Base-by-base conservation (phyloP, 352 stramenopile species). In the Phytophthora hybrid region DNA sequence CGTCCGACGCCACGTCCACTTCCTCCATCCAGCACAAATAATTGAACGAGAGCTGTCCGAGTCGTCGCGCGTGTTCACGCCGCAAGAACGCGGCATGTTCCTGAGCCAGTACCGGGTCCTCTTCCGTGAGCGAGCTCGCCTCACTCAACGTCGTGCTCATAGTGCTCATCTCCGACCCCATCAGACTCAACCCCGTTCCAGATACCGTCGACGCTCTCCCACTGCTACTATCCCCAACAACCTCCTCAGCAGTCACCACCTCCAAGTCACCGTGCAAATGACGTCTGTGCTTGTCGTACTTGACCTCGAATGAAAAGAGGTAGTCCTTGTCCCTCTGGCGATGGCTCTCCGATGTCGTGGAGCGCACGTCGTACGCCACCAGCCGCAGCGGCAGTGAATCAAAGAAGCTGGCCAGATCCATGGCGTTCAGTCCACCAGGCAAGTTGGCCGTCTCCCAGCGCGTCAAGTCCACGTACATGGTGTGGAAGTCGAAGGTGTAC, bases 401-500 rank as follows among this genome's bases (percentile, higher is more conserved):
- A 55, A 95, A 95, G 57, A 97, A 95, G n/a, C 82, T 84, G 16
- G 84, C 81, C 0, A 97, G 74, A 29, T 85, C 71, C 83, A 97
- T 90, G 41, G 92, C 85, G 52, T 80, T 91, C 14, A 97, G 59
- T 37, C 72, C 76, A 1, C 86, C 84, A 0, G 90, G 90, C 5
- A 97, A 68, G 59, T 97, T 97, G 10, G 88, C 79, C 2, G 90
- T 95, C 66, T 92, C 84, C 90, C 90, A 97, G 32, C 80, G 77
- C 9, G 81, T 84, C 66, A 97, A 71, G 63, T 97, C 85, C 51
- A 95, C 88, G 67, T 95, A 95, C 88, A 95, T 95, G 1, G 88
- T 97, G 76, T 97, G 88, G 66, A 97, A 97, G 44, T 97, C 84
- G 76, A 97, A 97, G 59, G 90, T 94, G 69, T 97, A 97, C 34